Conservation (phyloP, 805 yeast species). For the Wickerhamomyces strasburgensis region DNA sequence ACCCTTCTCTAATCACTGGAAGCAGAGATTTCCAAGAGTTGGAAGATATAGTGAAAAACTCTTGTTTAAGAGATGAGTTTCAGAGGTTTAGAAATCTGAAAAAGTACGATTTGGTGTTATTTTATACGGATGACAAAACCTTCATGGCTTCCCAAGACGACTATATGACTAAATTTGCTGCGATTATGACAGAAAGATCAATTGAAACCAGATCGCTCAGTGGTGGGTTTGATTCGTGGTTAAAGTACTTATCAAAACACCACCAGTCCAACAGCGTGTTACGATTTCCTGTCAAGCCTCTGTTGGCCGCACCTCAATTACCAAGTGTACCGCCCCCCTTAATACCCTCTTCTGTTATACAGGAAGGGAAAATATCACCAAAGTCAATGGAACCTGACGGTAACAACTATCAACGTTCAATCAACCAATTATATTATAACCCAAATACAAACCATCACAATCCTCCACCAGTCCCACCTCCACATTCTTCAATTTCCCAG, state of each 20-base stretch:
- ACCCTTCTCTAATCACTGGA: constrained; percentile 35
- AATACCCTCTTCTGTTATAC: constrained; percentile 6
- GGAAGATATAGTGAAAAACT: constrained; percentile 13
- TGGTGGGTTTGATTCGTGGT: constrained; percentile 46
- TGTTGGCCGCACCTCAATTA: constrained; percentile 26
- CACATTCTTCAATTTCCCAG: constrained; percentile 4
- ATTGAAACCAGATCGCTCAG: constrained; percentile 26
- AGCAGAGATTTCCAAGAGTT: constrained; percentile 27
- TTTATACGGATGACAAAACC: constrained; percentile 34
- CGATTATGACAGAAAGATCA: constrained; percentile 11
- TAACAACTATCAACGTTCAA: too few species aligned
- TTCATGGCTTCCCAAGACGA: constrained; percentile 28
- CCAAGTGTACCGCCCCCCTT: constrained; percentile 26
- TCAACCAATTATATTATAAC: too few species aligned
- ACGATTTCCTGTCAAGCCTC: constrained; percentile 23
- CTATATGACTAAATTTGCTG: constrained; percentile 28
- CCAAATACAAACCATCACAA: too few species aligned
- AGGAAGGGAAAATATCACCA: constrained; percentile 1
- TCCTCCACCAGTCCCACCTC: constrained; percentile 10
- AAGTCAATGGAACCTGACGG: too few species aligned
- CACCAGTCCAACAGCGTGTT: constrained; percentile 18
- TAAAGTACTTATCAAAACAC: constrained; percentile 28
- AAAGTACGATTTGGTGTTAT: constrained; percentile 32
- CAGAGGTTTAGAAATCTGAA: constrained; percentile 27
- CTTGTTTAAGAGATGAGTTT: constrained; percentile 6